These are phyloP conservation scores for Erodium moschatum DNA, from an alignment of 441 rosid genomes.

Conservation along the genomic window DNA sequence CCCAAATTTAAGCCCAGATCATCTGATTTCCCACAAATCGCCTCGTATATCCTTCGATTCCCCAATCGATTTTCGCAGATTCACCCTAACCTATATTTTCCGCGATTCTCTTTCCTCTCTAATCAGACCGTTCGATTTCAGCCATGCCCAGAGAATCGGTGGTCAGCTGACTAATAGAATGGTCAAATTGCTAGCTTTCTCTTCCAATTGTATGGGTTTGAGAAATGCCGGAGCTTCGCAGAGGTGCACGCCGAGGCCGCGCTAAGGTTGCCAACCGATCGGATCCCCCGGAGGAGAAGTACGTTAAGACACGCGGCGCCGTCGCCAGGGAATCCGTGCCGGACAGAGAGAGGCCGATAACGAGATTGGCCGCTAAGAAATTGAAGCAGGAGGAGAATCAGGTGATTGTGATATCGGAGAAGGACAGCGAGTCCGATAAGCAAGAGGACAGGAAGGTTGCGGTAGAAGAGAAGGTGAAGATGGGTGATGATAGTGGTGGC, in stretches of 20 bases:
- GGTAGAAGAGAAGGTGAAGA: slow-evolving; percentile 30
- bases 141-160: slow-evolving; percentile 24
- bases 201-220: slow-evolving; percentile 60
- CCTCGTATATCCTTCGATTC: neutral
- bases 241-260: slow-evolving; percentile 64
- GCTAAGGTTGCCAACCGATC: slow-evolving; percentile 32
- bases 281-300: slow-evolving; percentile 19
- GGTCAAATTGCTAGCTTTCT: slow-evolving; percentile 33
- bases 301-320: slow-evolving; percentile 37
- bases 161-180: slow-evolving; percentile 30
- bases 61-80: neutral
- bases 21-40: neutral
- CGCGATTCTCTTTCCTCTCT: neutral
- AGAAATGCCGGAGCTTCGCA: slow-evolving; percentile 85
- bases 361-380: slow-evolving; percentile 48
- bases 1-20: slow-evolving; percentile 9
- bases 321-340: slow-evolving; percentile 30
- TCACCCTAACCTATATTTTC: neutral
- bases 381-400: slow-evolving; percentile 35
- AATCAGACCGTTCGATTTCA: neutral
- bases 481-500: slow-evolving; percentile 84
- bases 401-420: slow-evolving; percentile 25
- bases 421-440: neutral
- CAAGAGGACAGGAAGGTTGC: slow-evolving; percentile 20
- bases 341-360: slow-evolving; percentile 44